Conservation (phyloP, 345 rosid genomes). For the Capsella bursapastoris region DNA sequence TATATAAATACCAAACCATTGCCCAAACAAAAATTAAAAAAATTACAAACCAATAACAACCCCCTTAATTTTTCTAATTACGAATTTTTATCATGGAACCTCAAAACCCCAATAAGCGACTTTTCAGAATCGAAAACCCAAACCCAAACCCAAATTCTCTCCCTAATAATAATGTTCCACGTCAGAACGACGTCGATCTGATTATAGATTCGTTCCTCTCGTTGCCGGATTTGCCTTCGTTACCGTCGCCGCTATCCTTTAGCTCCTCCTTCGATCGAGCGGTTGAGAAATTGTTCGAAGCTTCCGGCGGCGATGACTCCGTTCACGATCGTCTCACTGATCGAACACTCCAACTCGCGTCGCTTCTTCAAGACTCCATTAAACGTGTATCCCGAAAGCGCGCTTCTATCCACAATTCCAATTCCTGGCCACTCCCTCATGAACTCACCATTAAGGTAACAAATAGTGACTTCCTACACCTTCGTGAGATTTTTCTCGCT, state of each 20-base stretch:
- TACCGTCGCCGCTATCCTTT: constrained; percentile 18
- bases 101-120: constrained; percentile 8
- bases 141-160: background rate
- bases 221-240: constrained; percentile 15
- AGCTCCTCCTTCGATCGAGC: background rate
- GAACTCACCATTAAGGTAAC: constrained; percentile 21
- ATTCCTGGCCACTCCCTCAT: constrained; percentile 5
- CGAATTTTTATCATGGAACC: background rate
- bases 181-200: constrained; percentile 7
- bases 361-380: constrained; percentile 6
- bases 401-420: background rate
- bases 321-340: background rate
- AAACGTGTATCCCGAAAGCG: background rate
- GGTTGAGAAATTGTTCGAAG: constrained; percentile 28
- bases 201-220: constrained; percentile 13
- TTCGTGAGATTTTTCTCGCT: too few relatives aligned
- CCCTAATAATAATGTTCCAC: background rate
- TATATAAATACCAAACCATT: too few relatives aligned
- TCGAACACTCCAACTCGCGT: background rate
- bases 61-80: too few relatives aligned
- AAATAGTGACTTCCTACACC: background rate
- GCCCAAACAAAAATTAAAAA: too few relatives aligned
- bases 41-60: too few relatives aligned
- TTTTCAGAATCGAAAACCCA: background rate
- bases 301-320: background rate